Conservation (phyloP, 1,284 basidiomycete genomes). For the Tilletia setariae region DNA sequence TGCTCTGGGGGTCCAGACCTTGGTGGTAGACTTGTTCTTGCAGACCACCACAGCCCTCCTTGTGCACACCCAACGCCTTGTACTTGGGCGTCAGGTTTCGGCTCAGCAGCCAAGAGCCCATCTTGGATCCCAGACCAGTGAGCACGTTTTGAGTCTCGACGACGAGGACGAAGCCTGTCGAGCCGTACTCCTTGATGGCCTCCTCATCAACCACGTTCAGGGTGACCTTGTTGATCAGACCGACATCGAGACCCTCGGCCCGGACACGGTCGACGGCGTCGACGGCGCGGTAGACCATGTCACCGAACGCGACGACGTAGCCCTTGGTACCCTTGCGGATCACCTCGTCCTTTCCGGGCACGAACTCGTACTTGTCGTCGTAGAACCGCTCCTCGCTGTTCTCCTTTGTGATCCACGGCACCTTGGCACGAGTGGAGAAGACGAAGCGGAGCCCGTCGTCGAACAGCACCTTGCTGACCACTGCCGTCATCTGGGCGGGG, state of each 20-base stretch:
- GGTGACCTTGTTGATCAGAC: conserved; percentile 76
- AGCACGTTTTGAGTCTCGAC: conserved; percentile 81
- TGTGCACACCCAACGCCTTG: conserved; percentile 69
- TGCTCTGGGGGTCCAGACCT: conserved; percentile 31
- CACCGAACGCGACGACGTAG: conserved; percentile 64
- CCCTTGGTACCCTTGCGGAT: conserved; percentile 68
- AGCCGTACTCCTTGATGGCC: conserved; percentile 68
- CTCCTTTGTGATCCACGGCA: conserved; percentile 76
- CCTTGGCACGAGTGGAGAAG: conserved; percentile 80
- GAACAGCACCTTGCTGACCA: conserved; percentile 74
- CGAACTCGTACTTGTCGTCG: conserved; percentile 69
- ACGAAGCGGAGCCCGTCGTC: conserved; percentile 74
- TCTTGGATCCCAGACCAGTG: conserved; percentile 75
- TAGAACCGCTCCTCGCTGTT: conserved; percentile 68
- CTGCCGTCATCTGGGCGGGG: conserved; percentile 71
- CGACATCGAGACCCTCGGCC: conserved; percentile 70
- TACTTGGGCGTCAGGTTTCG: conserved; percentile 73
- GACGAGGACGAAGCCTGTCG: conserved; percentile 71
- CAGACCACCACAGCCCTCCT: conserved; percentile 77
- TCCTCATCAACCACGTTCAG: conserved; percentile 77
- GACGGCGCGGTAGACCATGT: conserved; percentile 74
- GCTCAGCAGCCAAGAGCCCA: conserved; percentile 76
- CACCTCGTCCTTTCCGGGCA: conserved; percentile 75
- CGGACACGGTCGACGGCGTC: conserved; percentile 73
- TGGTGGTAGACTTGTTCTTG: conserved; percentile 61